Conservation (phyloP, 495 filamentous ascomycete genomes). For the Penicillium diatomitis region DNA sequence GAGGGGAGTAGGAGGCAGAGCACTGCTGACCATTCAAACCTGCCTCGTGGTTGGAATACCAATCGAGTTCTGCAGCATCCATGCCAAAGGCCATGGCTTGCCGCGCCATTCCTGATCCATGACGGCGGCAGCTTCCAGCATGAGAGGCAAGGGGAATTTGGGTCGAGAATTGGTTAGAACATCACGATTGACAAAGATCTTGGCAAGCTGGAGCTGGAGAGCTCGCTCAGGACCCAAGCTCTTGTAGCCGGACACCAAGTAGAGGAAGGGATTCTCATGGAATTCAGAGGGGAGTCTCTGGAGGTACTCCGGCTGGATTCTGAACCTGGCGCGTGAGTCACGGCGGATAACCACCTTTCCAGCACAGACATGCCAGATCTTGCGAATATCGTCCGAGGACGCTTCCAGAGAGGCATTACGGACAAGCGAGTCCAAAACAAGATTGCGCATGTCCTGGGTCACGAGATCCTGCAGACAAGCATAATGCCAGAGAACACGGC, state of each 20-base stretch:
- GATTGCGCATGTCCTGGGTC: constrained; percentile 25
- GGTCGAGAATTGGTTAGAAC: constrained; percentile 13
- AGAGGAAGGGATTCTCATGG: constrained; percentile 20
- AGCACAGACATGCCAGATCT: constrained; percentile 18
- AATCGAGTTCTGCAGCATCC: constrained; percentile 28
- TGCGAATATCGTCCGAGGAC: constrained; percentile 2
- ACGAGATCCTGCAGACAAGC: constrained; percentile 34
- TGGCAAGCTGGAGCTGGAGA: constrained; percentile 17
- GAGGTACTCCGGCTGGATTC: constrained; percentile 3
- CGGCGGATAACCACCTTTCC: constrained; percentile 35
- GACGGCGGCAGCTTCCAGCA: constrained; percentile 23
- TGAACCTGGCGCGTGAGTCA: constrained; percentile 11
- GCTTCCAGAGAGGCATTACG: constrained; percentile 12
- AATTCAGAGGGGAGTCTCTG: constrained; percentile 21
- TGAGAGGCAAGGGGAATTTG: constrained; percentile 13
- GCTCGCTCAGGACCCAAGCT: constrained; percentile 13
- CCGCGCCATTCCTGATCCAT: constrained; percentile 25
- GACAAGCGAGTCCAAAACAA: constrained; percentile 18
- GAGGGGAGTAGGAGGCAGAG: background rate
- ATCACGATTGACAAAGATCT: constrained; percentile 20
- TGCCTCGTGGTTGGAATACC: constrained; percentile 10
- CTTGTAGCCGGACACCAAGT: constrained; percentile 12
- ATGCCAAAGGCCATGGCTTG: constrained; percentile 15
- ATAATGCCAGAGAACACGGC: constrained; percentile 40
- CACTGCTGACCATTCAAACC: background rate